phyloP scores from a whole-genome alignment of 2,329 filamentous ascomycete species.

The Claviceps africana region DNA sequence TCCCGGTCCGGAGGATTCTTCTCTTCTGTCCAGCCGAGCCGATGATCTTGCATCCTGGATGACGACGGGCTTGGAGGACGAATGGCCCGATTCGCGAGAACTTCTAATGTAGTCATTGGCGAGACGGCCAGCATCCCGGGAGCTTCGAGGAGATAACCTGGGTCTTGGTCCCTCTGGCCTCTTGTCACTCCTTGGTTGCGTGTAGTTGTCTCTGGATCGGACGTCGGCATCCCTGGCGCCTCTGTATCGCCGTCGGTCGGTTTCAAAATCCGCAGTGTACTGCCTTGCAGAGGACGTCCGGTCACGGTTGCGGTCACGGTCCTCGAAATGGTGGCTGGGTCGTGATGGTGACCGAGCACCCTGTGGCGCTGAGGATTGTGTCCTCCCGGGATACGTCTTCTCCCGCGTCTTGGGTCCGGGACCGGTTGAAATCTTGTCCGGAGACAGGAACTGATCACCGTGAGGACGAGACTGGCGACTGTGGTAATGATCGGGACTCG shows the following conservation, averaged over 20 bases:
- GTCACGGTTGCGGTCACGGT: slow-evolving; percentile 11
- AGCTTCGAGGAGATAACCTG: slow-evolving; percentile 9
- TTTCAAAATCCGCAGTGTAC: slow-evolving; percentile 14
- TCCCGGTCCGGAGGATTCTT: slow-evolving; percentile 8
- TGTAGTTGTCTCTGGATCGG: slow-evolving; percentile 13
- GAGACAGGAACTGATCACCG: slow-evolving; percentile 25
- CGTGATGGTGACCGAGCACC: slow-evolving; percentile 19
- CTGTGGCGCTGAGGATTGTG: slow-evolving; percentile 15
- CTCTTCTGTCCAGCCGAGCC: slow-evolving; percentile 11
- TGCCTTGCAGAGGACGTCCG: slow-evolving; percentile 17
- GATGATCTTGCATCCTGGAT: slow-evolving; percentile 19
- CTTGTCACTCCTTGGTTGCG: slow-evolving; percentile 11
- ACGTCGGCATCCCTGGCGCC: slow-evolving; percentile 21
- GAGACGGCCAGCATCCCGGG: slow-evolving; percentile 21
- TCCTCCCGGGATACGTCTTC: slow-evolving; percentile 23
- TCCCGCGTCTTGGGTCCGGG: slow-evolving; percentile 24
- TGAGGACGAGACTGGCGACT: slow-evolving; percentile 14
- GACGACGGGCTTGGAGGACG: slow-evolving; percentile 21
- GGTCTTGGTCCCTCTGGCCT: slow-evolving; percentile 13
- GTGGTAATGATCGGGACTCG: slow-evolving; percentile 19
- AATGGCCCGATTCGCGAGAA: slow-evolving; percentile 14
- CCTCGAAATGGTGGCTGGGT: slow-evolving; percentile 15
- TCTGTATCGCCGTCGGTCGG: slow-evolving; percentile 14
- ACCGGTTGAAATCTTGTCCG: slow-evolving; percentile 27
- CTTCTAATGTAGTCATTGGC: slow-evolving; percentile 24